Conservation (phyloP, 768 basidiomycete genomes). For the Russula dissimulans region DNA sequence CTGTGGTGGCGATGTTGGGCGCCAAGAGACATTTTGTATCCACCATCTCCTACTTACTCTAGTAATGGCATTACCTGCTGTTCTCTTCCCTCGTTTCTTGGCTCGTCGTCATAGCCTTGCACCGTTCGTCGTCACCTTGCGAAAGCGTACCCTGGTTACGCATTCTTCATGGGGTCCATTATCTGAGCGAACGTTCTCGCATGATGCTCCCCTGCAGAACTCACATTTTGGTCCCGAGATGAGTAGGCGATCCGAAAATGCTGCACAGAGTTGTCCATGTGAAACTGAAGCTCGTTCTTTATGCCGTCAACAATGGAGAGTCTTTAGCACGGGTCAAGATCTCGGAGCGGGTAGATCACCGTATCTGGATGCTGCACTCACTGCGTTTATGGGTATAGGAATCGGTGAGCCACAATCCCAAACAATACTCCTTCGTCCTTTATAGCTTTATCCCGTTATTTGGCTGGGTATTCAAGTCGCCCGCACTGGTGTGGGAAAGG, state of each 20-base stretch:
- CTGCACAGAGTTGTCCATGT: not conserved
- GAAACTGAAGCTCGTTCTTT: not conserved
- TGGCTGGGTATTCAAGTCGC: not conserved
- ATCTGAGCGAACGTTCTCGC: not conserved
- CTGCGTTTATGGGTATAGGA: constrained; percentile 18
- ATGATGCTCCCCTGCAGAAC: not conserved
- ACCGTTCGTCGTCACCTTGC: not conserved
- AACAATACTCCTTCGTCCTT: not conserved
- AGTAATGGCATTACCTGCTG: not conserved
- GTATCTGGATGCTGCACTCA: constrained; percentile 10
- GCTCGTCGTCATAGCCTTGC: not conserved
- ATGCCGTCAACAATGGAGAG: not conserved
- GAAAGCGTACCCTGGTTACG: not conserved
- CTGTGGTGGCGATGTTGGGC: not conserved
- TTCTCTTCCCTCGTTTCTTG: not conserved
- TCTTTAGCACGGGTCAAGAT: not conserved
- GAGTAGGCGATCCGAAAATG: not conserved
- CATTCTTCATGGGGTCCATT: not conserved
- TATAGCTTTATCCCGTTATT: not conserved
- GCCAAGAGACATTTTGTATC: not conserved
- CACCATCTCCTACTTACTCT: not conserved
- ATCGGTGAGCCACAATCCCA: constrained; percentile 18
- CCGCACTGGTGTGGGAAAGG: not conserved
- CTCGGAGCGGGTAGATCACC: constrained; percentile 13
- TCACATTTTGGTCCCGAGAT: not conserved